Evolutionary conservation across 345 rosid species (phyloP).

Genomic region (Stellera chamaejasme): DNA sequence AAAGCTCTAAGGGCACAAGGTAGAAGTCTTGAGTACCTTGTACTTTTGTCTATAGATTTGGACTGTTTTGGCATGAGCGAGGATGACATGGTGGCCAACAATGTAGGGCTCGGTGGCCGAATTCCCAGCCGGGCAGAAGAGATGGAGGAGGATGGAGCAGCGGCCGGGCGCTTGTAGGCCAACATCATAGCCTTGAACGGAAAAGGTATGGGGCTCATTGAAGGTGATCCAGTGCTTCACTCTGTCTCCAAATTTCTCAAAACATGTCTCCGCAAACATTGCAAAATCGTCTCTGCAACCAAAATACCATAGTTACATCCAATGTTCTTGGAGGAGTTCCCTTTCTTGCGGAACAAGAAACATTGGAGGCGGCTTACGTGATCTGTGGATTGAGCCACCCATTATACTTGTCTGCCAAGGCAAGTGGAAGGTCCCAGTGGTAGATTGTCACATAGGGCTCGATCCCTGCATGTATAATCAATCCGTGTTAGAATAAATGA

Average conservation of each 20-base stretch:
- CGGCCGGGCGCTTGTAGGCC: slow-evolving; percentile 91
- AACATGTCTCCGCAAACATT: slow-evolving; percentile 71
- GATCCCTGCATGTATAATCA: slow-evolving; percentile 42
- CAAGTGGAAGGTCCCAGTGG: slow-evolving; percentile 99
- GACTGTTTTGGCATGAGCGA: slow-evolving; percentile 53
- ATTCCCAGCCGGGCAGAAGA: slow-evolving; percentile 66
- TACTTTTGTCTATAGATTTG: slow-evolving; percentile 68
- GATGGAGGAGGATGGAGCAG: slow-evolving; percentile 57
- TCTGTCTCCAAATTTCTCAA: slow-evolving; percentile 78
- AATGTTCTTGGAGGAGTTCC: not conserved
- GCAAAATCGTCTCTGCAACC: slow-evolving; percentile 70
- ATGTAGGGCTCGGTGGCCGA: slow-evolving; percentile 93
- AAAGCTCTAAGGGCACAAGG: too few relatives aligned
- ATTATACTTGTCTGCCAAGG: slow-evolving; percentile 60
- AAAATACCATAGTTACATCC: not conserved
- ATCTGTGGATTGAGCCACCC: slow-evolving; percentile 80
- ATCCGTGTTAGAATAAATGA: not conserved
- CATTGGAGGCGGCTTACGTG: slow-evolving; percentile 32
- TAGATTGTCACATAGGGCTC: slow-evolving; percentile 82
- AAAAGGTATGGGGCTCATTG: slow-evolving; percentile 84
- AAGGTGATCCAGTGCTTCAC: slow-evolving; percentile 92
- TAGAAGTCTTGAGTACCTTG: slow-evolving; percentile 33
- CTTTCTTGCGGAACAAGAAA: too few relatives aligned
- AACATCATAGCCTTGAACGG: slow-evolving; percentile 81
- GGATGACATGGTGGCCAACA: slow-evolving; percentile 69